Evolutionary conservation across 1,284 basidiomycete genomes (phyloP).

Genomic region (Thecaphora thlaspeos): DNA sequence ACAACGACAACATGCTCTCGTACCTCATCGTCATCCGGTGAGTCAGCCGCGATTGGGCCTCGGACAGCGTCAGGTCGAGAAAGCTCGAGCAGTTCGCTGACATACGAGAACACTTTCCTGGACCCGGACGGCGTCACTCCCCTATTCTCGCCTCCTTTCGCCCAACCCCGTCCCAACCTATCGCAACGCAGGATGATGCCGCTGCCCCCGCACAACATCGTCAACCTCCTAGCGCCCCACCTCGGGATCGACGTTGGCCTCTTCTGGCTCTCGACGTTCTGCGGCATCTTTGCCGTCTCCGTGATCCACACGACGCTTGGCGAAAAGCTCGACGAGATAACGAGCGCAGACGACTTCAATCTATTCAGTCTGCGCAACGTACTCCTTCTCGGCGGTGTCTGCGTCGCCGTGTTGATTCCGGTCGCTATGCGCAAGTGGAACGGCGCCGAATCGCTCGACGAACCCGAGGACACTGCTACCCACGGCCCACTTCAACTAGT

Average conservation of each 20-base stretch:
- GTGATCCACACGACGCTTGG: slow-evolving; percentile 96
- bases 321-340: slow-evolving; percentile 85
- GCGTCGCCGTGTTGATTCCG: slow-evolving; percentile 85
- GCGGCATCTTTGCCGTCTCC: slow-evolving; percentile 85
- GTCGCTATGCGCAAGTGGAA: slow-evolving; percentile 60
- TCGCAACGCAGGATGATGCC: slow-evolving; percentile 91
- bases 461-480: slow-evolving; percentile 1
- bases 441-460: slow-evolving; percentile 9
- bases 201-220: slow-evolving; percentile 72
- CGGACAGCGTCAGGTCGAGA: too few relatives aligned
- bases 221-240: slow-evolving; percentile 90
- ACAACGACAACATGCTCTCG: slow-evolving; percentile 76
- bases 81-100: too few relatives aligned
- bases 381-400: slow-evolving; percentile 75
- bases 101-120: too few relatives aligned
- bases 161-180: too few relatives aligned
- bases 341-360: slow-evolving; percentile 84
- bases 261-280: slow-evolving; percentile 87
- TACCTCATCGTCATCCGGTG: slow-evolving; percentile 74
- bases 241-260: slow-evolving; percentile 78
- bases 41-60: background rate
- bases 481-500: slow-evolving; percentile 14
- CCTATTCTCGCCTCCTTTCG: too few relatives aligned
- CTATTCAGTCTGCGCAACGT: slow-evolving; percentile 85
- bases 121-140: too few relatives aligned